Evolutionary conservation across 2,329 filamentous ascomycete species (phyloP), one percentile per base, ranked within the genome.

Genomic region (Fonsecaea pugnacius): DNA sequence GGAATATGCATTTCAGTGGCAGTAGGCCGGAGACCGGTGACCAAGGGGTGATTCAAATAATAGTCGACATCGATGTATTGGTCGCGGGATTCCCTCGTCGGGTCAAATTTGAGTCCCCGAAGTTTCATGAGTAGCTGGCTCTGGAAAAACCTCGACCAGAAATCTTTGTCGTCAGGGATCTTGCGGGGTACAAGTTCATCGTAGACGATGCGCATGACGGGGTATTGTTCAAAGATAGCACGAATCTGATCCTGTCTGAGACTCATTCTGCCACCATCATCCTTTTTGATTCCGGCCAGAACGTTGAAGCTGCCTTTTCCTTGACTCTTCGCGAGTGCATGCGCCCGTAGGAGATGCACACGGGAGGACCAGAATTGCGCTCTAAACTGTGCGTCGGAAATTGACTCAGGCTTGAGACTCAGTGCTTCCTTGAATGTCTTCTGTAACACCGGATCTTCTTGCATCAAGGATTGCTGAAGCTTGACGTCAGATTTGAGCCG

Each of bases 71-170:
- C 66, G 56, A 70, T 65, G 35, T 67, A 61, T 18, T 87, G 83
- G 76, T 98, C 92, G 8, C 86, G 85, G 16, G 87, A 82, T 75
- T 97, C 94, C 32, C 57, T 62, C 3, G 84, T 85, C 8, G 94
- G 91, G 0, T 86, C 87, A 51, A 96, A 87, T 58, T 91, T 90
- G 77, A 98, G 92, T 40, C 96, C 95, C 63, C 93, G 91, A 62
- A 99, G 81, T 74, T 92, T 94, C 78, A 96, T 97, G 69, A 92
- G 92, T 8, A 99, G 80, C 62, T 91, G 87, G 76, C 92, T 96
- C 66, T 93, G 87, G 75, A 99, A 98, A 78, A 99, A 99, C 14
- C 91, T 86, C 5, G 90, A 90, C 93, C 94, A 99, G 75, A 99
- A 99, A 56, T 91, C 87, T 62, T 84, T 83, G 72, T 96, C 91